Evolutionary conservation across 305 asterid species (phyloP).

Genomic region (Fraxinus velutina): DNA sequence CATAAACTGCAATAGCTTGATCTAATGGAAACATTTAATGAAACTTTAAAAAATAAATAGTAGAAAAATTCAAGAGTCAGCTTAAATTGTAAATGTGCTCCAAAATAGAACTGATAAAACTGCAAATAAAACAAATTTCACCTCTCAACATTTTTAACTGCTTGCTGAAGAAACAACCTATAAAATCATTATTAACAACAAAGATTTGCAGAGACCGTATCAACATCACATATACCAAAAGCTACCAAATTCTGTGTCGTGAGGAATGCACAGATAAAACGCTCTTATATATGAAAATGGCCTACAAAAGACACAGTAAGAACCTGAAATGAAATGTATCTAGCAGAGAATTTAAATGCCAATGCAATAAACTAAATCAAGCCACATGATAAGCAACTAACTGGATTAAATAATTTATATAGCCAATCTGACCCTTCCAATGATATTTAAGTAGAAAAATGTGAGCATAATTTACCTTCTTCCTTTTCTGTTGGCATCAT

Average conservation of each 20-base stretch:
- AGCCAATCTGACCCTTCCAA: not conserved
- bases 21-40: conserved; percentile 4
- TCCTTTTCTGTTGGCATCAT: conserved; percentile 77
- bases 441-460: conserved; percentile 6
- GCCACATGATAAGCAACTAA: conserved; percentile 14
- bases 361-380: conserved; percentile 11
- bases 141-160: not conserved
- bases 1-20: conserved; percentile 1
- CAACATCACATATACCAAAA: conserved; percentile 14
- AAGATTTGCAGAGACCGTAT: not conserved
- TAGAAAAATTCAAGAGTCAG: not conserved
- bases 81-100: conserved; percentile 5
- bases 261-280: conserved; percentile 11
- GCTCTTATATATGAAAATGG: not conserved
- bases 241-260: not conserved
- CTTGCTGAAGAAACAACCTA: not conserved
- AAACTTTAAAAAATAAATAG: not conserved
- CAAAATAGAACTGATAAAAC: conserved; percentile 14
- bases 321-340: not conserved
- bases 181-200: not conserved
- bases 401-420: conserved; percentile 12
- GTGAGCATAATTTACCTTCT: conserved; percentile 45
- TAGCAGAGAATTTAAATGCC: not conserved
- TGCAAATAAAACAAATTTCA: not conserved
- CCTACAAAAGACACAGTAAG: not conserved